Evolutionary conservation across 805 yeast species (phyloP).

Genomic region (Ogataea wickerhamii): DNA sequence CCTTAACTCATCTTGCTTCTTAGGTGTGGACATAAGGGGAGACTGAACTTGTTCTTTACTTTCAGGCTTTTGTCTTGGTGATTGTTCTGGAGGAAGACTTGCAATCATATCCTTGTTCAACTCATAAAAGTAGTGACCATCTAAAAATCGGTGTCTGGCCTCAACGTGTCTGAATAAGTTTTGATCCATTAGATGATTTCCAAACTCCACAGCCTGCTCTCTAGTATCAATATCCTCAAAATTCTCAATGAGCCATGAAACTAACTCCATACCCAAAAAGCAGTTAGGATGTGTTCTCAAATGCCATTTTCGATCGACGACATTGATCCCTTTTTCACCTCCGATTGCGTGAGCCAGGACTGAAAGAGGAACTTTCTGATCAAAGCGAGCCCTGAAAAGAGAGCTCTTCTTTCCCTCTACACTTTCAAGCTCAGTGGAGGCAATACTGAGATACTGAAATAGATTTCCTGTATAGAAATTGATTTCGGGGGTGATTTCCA

Average conservation of each 20-base stretch:
- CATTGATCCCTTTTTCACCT: conserved; percentile 56
- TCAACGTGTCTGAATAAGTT: conserved; percentile 81
- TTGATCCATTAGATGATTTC: conserved; percentile 69
- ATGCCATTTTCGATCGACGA: conserved; percentile 89
- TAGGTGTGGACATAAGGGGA: conserved; percentile 13
- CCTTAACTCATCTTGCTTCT: conserved; percentile 10
- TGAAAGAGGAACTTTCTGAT: conserved; percentile 45
- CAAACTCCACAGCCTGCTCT: conserved; percentile 80
- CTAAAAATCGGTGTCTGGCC: conserved; percentile 75
- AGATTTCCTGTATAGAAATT: conserved; percentile 85
- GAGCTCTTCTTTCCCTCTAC: conserved; percentile 17
- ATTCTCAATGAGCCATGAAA: conserved; percentile 76
- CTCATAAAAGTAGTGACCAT: conserved; percentile 90
- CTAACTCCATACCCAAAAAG: conserved; percentile 82
- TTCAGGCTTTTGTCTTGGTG: conserved; percentile 3
- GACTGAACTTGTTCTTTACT: conserved; percentile 6
- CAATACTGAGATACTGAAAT: conserved; percentile 54
- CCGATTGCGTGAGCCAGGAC: conserved; percentile 66
- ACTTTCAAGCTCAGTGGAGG: conserved; percentile 22
- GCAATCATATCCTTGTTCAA: conserved; percentile 53
- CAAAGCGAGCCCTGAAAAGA: conserved; percentile 34
- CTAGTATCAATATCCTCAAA: conserved; percentile 76
- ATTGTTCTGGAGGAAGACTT: conserved; percentile 20
- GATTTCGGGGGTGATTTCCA: conserved; percentile 66
- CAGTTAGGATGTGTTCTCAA: conserved; percentile 72